phyloP scores from a whole-genome alignment of 177 flowering plant genomes.

The Telopea speciosissima region DNA sequence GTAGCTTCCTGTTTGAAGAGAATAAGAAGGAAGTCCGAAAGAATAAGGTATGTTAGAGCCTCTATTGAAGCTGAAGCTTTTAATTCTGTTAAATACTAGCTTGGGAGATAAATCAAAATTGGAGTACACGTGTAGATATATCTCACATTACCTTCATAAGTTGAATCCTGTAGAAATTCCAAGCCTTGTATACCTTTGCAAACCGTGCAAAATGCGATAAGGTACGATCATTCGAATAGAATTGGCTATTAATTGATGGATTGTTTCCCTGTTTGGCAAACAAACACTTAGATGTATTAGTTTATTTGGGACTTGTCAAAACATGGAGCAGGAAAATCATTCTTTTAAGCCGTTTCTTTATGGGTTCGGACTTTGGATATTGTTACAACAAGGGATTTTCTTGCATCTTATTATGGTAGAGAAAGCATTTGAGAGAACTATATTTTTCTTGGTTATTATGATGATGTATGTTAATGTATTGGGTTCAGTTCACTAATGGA shows the following conservation, averaged over 20 bases:
- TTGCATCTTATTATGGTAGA: neutral
- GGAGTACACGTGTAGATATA: neutral
- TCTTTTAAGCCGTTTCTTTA: neutral
- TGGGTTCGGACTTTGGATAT: neutral
- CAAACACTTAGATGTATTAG: neutral
- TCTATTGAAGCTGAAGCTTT: neutral
- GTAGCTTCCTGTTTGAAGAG: conserved; percentile 53
- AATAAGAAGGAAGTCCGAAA: neutral
- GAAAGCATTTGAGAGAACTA: neutral
- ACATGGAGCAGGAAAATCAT: neutral
- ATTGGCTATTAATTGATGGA: conserved; percentile 67
- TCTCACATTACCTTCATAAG: conserved; percentile 52
- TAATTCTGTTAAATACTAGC: neutral
- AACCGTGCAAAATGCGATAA: conserved; percentile 70
- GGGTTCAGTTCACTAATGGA: neutral
- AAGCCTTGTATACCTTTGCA: conserved; percentile 71
- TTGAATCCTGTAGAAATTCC: conserved; percentile 79
- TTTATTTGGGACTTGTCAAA: neutral
- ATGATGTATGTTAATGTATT: neutral
- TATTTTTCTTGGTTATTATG: neutral
- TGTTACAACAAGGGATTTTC: neutral
- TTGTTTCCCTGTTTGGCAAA: conserved; percentile 59
- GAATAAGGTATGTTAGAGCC: neutral
- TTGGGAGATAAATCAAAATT: neutral
- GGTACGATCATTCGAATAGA: conserved; percentile 63